Base-by-base conservation (phyloP, 805 yeast species). In the Ogataea ramenticola region DNA sequence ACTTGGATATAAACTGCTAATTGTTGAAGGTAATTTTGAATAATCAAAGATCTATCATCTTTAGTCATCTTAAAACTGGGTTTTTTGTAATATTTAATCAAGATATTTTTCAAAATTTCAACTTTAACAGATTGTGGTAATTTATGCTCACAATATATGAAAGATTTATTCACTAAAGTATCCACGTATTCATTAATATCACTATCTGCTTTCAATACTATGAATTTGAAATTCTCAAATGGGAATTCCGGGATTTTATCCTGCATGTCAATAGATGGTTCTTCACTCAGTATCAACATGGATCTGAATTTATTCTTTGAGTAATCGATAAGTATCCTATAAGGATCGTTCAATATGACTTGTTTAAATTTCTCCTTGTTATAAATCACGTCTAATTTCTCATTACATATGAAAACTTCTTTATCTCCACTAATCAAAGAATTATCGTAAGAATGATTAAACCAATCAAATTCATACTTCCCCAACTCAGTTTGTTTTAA, bases 251-350 rank as follows among this genome's bases (percentile, higher is more conserved):
- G 69, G 14, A 34, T 34, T 19, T 19, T 20, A 20, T 34, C n/a
- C 14, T 10, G 19, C 39, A 57, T 37, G 26, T 66, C 54, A 43
- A 68, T 66, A 22, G 55, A 64, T 3, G 88, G 86, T 9, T 47
- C 45, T 22, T 65, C 77, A 3, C 79, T 64, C 20, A 83, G 58
- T 4, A 83, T 68, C 50, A 85, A 72, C 53, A 75, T 58, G 1
- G 85, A 66, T 43, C 91, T 65, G 58, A 80, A 82, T 59, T 77
- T 75, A 65, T 83, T 83, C 54, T 80, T 81, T 39, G 68, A 56
- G 72, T 79, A 83, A 55, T 83, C 90, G 17, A 80, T 70, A 44
- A 81, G 64, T 12, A 83, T 78, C 22, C 89, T 66, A 55, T 82
- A 80, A 44, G 80, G 81, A 57, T 82, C 86, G 14, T 62, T 49